Evolutionary conservation across 768 basidiomycete species (phyloP).

Genomic region (Rhodotorula paludigena): DNA sequence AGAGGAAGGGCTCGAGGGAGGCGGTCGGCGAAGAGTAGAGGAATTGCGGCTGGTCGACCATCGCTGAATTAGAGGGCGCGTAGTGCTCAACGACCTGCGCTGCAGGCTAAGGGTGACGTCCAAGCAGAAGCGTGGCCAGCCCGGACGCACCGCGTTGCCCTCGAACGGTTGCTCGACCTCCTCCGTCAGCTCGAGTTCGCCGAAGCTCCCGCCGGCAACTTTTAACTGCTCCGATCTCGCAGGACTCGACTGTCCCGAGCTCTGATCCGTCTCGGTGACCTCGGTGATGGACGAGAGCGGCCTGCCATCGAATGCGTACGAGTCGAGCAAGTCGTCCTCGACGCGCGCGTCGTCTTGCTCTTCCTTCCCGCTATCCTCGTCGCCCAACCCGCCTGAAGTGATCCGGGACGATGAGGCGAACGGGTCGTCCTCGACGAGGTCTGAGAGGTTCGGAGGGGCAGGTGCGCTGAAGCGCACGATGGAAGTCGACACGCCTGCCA

Average conservation of each 20-base stretch:
- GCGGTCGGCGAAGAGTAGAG: background rate
- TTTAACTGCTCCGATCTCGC: too few relatives aligned
- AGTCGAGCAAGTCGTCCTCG: background rate
- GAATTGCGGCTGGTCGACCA: background rate
- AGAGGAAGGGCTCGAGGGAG: background rate
- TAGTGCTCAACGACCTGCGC: too few relatives aligned
- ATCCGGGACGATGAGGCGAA: background rate
- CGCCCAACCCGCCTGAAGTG: too few relatives aligned
- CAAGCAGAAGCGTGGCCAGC: background rate
- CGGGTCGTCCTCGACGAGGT: background rate
- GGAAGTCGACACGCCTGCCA: too few relatives aligned
- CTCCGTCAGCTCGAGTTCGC: background rate
- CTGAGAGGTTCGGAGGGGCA: background rate
- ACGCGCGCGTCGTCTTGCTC: too few relatives aligned
- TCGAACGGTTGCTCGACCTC: background rate
- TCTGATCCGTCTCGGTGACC: background rate
- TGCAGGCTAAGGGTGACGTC: too few relatives aligned
- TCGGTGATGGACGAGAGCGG: slow-evolving; percentile 1
- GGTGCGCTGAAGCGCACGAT: background rate
- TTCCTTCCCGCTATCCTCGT: too few relatives aligned
- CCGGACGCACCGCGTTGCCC: background rate
- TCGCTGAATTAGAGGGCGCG: too few relatives aligned
- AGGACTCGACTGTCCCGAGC: background rate
- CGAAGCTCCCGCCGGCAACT: background rate
- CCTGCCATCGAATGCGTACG: background rate